Evolutionary conservation across 2,329 filamentous ascomycete species (phyloP), one percentile per base, ranked within the genome.

Genomic region (Amauroascus niger): DNA sequence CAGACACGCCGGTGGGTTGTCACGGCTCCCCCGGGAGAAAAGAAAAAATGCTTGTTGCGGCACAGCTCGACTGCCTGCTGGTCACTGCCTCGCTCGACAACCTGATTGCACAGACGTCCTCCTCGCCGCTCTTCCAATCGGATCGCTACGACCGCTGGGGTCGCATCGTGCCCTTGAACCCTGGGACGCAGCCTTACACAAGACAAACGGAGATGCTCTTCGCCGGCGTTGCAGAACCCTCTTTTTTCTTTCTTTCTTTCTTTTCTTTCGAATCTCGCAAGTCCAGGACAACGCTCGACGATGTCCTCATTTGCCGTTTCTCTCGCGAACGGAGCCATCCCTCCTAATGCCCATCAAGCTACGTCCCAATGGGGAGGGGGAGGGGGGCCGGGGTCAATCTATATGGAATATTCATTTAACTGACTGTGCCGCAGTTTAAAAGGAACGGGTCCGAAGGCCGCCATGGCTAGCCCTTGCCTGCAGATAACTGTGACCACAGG

Each of bases 361-460:
- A 43, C 41, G 18, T 16, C 14, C 37, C 37, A 22, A 3, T 11
- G 14, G 37, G 26, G 26, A 2, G 14, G 35, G 7, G 26, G 11
- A 3, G 5, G 14, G 37, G 26, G 26, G 2, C 3, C 14, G 7
- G 26, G 18, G 6, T 33, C 39, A 33, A 16, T 16, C 26, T 35
- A 22, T 9, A 44, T 44, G 49, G 26, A 28, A 22, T 35, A 39
- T 35, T 20, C 37, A 30, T 51, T 43, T 45, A 30, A 30, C 41
- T 40, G n/a, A 35, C 39, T 43, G 37, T 51, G 49, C 49, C 49
- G 49, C 49, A 51, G 24, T 22, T 32, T 11, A 49, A 24, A 51
- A n/a, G 7, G 26, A 32, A 30, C 9, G 5, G 26, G 5, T 5
- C 22, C 47, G 20, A 49, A 49, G 35, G 26, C n/a, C 32, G 11